Conservation (phyloP, 139 green algal genomes). For the Axilococcus clingmanii region DNA sequence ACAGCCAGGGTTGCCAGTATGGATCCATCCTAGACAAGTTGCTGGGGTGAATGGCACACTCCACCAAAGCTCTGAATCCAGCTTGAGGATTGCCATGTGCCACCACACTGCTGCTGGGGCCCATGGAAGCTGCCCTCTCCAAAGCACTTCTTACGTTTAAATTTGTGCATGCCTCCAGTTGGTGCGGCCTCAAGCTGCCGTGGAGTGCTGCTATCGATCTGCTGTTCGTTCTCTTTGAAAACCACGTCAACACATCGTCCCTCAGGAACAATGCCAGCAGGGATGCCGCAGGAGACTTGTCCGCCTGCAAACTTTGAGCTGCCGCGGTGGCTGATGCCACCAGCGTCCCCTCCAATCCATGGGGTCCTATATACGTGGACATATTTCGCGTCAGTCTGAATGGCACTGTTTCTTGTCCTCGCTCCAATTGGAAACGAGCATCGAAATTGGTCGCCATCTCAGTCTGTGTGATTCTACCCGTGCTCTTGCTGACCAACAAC, state of each 20-base stretch:
- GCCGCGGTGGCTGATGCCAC: slow-evolving; percentile 51
- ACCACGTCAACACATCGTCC: slow-evolving; percentile 38
- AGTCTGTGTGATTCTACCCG: slow-evolving; percentile 69
- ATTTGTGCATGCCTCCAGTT: slow-evolving; percentile 32
- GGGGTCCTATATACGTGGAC: slow-evolving; percentile 83
- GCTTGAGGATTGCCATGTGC: slow-evolving; percentile 39
- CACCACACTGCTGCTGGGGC: slow-evolving; percentile 8
- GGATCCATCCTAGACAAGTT: slow-evolving; percentile 90
- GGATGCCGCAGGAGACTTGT: slow-evolving; percentile 32
- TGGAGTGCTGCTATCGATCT: slow-evolving; percentile 16
- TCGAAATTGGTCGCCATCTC: slow-evolving; percentile 71
- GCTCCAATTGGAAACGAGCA: slow-evolving; percentile 51
- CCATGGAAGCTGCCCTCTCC: slow-evolving; percentile 3
- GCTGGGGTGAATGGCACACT: slow-evolving; percentile 47
- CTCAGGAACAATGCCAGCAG: slow-evolving; percentile 68
- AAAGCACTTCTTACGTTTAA: slow-evolving; percentile 28
- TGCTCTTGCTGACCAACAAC: slow-evolving; percentile 79
- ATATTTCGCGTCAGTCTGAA: slow-evolving; percentile 98
- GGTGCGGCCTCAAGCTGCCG: slow-evolving; percentile 17
- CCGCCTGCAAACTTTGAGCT: slow-evolving; percentile 34
- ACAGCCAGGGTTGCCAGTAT: slow-evolving; percentile 86
- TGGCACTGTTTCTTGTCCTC: slow-evolving; percentile 73
- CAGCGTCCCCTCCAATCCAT: slow-evolving; percentile 84
- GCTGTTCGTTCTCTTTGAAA: slow-evolving; percentile 8
- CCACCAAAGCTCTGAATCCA: slow-evolving; percentile 63